Conservation (phyloP, 352 stramenopile species). For the Pythium myriotylum region DNA sequence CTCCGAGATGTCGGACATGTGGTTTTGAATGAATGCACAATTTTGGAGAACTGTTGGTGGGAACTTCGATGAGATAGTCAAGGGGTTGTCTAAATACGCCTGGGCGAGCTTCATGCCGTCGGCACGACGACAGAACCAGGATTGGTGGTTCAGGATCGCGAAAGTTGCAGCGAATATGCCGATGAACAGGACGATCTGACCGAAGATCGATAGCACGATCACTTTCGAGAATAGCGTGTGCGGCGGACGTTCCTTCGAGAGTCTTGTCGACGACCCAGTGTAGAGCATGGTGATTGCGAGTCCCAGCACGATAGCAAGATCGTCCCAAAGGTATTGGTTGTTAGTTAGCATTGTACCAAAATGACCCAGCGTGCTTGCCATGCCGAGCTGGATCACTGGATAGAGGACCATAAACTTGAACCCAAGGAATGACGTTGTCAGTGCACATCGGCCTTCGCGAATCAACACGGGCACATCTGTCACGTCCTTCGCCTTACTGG, state of each 20-base stretch:
- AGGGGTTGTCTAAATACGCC: conserved; percentile 24
- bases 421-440: conserved; percentile 55
- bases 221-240: conserved; percentile 52
- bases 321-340: conserved; percentile 67
- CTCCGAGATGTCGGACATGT: conserved; percentile 14
- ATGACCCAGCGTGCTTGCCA: conserved; percentile 29
- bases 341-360: conserved; percentile 48
- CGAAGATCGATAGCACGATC: conserved; percentile 52
- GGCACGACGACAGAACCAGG: conserved; percentile 53
- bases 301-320: conserved; percentile 49
- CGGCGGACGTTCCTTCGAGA: conserved; percentile 42
- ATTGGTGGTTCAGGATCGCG: conserved; percentile 26
- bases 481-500: conserved; percentile 79
- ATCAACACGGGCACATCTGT: conserved; percentile 72
- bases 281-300: conserved; percentile 65
- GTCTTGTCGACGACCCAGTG: conserved; percentile 34
- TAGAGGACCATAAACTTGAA: conserved; percentile 75
- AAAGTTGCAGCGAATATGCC: conserved; percentile 48
- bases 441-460: conserved; percentile 78
- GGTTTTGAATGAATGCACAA: conserved; percentile 39
- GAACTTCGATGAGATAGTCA: conserved; percentile 3
- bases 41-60: conserved; percentile 3
- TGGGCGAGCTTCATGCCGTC: conserved; percentile 27
- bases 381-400: conserved; percentile 55
- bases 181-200: conserved; percentile 50